These are phyloP conservation scores for Solanum neorickii DNA, from an alignment of 257 asterid species.

Conservation along the genomic window DNA sequence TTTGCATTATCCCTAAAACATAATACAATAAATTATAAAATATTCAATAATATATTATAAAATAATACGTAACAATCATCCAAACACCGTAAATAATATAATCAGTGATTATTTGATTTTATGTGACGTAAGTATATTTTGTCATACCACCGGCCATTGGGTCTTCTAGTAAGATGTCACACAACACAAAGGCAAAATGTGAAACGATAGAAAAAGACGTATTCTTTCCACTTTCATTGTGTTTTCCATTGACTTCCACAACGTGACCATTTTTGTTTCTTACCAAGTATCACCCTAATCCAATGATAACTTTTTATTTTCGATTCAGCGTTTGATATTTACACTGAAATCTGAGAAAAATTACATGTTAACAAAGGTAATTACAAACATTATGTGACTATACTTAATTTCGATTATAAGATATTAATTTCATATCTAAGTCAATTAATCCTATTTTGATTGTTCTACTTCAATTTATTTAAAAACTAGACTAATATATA, in stretches of 20 bases:
- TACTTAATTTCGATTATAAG: background rate
- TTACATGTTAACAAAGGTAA: background rate
- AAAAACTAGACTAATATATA: background rate
- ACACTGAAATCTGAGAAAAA: rapidly evolving
- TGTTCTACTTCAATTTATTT: background rate
- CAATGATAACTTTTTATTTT: background rate
- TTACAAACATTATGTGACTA: background rate
- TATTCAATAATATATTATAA: too few relatives aligned
- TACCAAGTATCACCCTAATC: background rate
- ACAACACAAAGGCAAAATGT: background rate
- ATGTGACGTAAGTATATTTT: background rate
- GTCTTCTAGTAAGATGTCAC: background rate
- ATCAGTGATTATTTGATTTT: background rate
- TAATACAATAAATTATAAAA: too few relatives aligned
- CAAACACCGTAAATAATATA: background rate
- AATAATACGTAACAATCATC: background rate
- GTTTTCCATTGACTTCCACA: background rate
- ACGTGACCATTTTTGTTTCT: too few relatives aligned
- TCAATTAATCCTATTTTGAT: background rate
- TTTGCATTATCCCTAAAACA: too few relatives aligned
- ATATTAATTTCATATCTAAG: background rate
- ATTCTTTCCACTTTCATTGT: background rate
- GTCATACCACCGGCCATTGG: background rate
- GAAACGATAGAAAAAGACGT: background rate
- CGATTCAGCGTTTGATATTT: too few relatives aligned